phyloP scores from a whole-genome alignment of 2,329 filamentous ascomycete species.

The Colletotrichum acutatum region DNA sequence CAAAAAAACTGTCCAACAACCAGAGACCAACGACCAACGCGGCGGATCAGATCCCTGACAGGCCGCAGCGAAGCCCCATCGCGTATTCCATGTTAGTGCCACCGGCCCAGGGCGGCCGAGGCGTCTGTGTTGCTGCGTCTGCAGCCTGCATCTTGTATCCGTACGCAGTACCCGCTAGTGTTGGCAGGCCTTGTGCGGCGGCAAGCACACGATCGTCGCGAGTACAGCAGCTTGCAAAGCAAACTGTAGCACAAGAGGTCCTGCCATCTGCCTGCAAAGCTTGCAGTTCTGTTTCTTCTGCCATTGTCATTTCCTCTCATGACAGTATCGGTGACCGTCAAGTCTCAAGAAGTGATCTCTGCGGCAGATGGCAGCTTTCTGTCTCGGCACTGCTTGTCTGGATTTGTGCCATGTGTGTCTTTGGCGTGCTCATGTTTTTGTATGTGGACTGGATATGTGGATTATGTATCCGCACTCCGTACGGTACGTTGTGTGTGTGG shows the following conservation, averaged over 20 bases:
- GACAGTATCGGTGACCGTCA: slow-evolving; percentile 13
- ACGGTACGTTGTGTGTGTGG: not conserved
- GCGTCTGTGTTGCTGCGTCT: slow-evolving; percentile 15
- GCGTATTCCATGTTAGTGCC: slow-evolving; percentile 15
- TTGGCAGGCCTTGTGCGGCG: not conserved
- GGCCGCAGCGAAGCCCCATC: not conserved
- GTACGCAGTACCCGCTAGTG: not conserved
- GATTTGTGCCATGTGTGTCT: not conserved
- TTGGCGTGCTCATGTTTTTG: not conserved
- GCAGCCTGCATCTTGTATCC: slow-evolving; percentile 6
- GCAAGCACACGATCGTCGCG: slow-evolving; percentile 6
- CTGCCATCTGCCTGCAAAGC: not conserved
- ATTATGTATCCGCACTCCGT: not conserved
- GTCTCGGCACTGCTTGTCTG: slow-evolving; percentile 21
- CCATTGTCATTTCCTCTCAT: not conserved
- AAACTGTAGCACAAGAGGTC: slow-evolving; percentile 2
- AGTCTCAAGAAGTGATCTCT: not conserved
- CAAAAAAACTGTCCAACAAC: not conserved
- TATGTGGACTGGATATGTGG: not conserved
- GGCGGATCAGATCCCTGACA: slow-evolving; percentile 3
- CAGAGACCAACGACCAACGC: not conserved
- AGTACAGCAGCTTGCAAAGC: slow-evolving; percentile 8
- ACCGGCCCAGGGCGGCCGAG: slow-evolving; percentile 1
- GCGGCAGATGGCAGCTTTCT: slow-evolving; percentile 17
- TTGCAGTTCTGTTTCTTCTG: not conserved